Evolutionary conservation across 164 flowering plant species (phyloP).

Genomic region (Tetrastigma voinierianum): DNA sequence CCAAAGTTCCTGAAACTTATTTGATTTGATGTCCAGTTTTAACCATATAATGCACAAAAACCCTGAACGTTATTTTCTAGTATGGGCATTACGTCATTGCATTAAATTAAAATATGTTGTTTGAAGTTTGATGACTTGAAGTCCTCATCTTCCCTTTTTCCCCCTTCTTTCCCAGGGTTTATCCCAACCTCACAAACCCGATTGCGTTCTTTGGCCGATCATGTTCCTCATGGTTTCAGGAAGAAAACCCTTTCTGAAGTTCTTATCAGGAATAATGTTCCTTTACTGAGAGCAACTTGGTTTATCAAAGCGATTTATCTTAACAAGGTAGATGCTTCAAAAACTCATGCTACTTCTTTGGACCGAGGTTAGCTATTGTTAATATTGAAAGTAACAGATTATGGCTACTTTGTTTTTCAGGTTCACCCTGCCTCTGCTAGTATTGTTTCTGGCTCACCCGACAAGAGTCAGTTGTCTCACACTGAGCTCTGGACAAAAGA

Average conservation of each 20-base stretch:
- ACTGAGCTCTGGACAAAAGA: slow-evolving; percentile 96
- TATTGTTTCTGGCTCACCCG: slow-evolving; percentile 66
- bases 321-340: slow-evolving; percentile 48
- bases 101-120: no score
- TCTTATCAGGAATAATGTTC: slow-evolving; percentile 88
- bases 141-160: neutral
- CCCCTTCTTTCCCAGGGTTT: slow-evolving; percentile 54
- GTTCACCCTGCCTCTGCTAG: slow-evolving; percentile 57
- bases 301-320: slow-evolving; percentile 94
- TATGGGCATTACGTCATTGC: no score
- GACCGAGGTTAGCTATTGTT: neutral
- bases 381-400: slow-evolving; percentile 8
- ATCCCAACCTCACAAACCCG: slow-evolving; percentile 91
- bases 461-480: slow-evolving; percentile 66
- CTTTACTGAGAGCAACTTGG: slow-evolving; percentile 95
- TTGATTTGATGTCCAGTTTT: no score
- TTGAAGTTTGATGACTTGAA: no score
- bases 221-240: slow-evolving; percentile 89
- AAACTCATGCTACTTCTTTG: neutral
- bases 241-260: slow-evolving; percentile 79
- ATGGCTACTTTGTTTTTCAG: slow-evolving; percentile 41
- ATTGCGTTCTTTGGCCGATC: slow-evolving; percentile 78
- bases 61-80: no score
- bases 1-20: no score
- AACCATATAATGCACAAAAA: no score